A percentile compares a stretch with the other conserved stretches of the same genome.
Conservation (phyloP, 1,139 yeast species). For the Sugiyamaella novakii region DNA sequence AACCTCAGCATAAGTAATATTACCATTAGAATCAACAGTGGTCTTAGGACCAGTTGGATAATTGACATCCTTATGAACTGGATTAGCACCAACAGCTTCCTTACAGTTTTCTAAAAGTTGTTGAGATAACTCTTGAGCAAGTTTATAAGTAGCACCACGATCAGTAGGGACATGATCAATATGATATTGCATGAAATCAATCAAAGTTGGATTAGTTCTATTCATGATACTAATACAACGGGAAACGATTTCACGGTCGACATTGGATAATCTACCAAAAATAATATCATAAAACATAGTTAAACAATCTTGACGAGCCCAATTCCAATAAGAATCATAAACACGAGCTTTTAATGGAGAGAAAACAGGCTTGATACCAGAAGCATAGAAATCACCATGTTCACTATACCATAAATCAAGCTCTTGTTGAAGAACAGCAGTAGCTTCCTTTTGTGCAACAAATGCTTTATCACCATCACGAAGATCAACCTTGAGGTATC, state of each 20-base stretch:
- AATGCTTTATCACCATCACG: conserved; percentile 87
- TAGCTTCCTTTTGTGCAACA: conserved; percentile 85
- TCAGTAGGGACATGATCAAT: conserved; percentile 88
- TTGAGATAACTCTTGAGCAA: conserved; percentile 87
- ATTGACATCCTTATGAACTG: conserved; percentile 92
- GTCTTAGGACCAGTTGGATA: conserved; percentile 96
- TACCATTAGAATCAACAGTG: conserved; percentile 83
- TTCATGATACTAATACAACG: conserved; percentile 98
- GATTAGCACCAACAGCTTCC: conserved; percentile 77
- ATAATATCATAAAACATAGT: conserved; percentile 94
- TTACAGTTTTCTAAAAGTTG: conserved; percentile 94
- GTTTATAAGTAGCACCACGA: conserved; percentile 84
- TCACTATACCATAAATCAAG: conserved; percentile 91
- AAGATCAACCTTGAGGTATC: conserved; percentile 89
- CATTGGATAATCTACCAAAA: conserved; percentile 85
- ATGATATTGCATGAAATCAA: conserved; percentile 96
- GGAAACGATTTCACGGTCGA: conserved; percentile 93
- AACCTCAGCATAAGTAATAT: conserved; percentile 76
- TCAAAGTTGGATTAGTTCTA: conserved; percentile 90
- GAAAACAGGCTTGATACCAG: conserved; percentile 88
- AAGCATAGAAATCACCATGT: conserved; percentile 93
- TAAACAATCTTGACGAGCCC: conserved; percentile 98
- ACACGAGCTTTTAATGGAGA: conserved; percentile 92
- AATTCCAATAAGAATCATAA: conserved; percentile 98
- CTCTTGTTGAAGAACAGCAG: conserved; percentile 80